Base-by-base conservation (phyloP, 169 alveolate genomes). In the Haemoproteus tartakovskyi region DNA sequence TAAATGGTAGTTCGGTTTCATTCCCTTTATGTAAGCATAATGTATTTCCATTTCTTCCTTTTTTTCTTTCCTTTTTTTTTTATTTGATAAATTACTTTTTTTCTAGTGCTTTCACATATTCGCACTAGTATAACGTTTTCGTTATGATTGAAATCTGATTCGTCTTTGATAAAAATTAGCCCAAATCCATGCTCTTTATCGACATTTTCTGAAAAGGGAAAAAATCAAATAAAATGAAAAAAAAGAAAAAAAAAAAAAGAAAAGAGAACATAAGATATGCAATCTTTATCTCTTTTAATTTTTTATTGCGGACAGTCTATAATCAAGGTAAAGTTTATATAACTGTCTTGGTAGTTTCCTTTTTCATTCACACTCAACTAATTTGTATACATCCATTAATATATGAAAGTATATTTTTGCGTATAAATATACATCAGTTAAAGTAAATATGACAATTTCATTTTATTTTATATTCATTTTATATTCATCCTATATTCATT, bases 31-130 rank as follows among this genome's bases (percentile, higher is more conserved):
- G 43, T 33, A 33, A 6, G 9, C 43, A 33, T 33, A 33, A 33
- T 33, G 9, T 33, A 33, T 33, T 9, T 33, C 9, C 43, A 5
- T 54, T 54, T 9, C 45, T 16, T 18, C 8, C 2, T 54, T 0
- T 2, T 54, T 3, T 3, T 16, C 6, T 6, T 2, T 21, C 18
- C 11, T 18, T 29, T 12, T 21, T 40, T 26, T 50, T 24, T 14
- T 27, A 46, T 46, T 21, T 24, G 16, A 24, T 21, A 26, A 43
- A 27, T 56, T 74, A 74, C 84, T 41, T 59, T 40, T 18, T 74
- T 74, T 59, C 46, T 74, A 74, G 59, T 78, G 45, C 84, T 51
- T 48, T 74, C 84, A 40, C 84, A 74, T 74, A 74, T 74, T 38
- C 84, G 54, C 26, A 41, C 27, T 30, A 74, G 54, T 22, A 74